Conservation (phyloP, 75 land plant species). For the Adiantum capillusveneris region DNA sequence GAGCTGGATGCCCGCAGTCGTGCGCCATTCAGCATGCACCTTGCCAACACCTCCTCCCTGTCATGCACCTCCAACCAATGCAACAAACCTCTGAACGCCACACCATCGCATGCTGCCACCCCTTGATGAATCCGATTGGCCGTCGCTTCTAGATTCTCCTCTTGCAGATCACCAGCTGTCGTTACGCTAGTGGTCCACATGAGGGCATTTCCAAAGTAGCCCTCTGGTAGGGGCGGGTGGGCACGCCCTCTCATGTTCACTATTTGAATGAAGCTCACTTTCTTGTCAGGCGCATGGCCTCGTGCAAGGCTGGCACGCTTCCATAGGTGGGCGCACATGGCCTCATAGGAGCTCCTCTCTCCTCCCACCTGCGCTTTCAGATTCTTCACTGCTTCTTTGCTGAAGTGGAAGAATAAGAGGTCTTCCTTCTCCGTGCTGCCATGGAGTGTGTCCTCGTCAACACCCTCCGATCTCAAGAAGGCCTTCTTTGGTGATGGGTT, state of each 20-base stretch:
- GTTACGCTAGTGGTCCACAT: background rate
- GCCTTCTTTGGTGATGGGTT: background rate
- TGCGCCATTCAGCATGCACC: too few species aligned
- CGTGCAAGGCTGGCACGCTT: constrained; percentile 10
- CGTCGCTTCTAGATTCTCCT: constrained; percentile 2
- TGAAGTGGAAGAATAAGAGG: too few species aligned
- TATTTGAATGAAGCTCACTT: background rate
- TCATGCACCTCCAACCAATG: too few species aligned
- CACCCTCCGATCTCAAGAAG: background rate
- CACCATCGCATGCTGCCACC: background rate
- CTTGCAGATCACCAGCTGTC: background rate
- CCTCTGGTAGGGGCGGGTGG: constrained; percentile 6
- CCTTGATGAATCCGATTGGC: constrained; percentile 6
- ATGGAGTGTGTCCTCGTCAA: background rate
- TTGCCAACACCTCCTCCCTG: too few species aligned
- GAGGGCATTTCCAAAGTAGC: constrained; percentile 28
- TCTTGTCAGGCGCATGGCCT: background rate
- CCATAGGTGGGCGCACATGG: constrained; percentile 21
- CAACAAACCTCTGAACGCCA: background rate
- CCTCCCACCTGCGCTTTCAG: too few species aligned
- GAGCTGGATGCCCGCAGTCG: too few species aligned
- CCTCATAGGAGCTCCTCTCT: constrained; percentile 11
- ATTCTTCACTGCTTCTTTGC: too few species aligned
- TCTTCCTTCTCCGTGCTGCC: too few species aligned
- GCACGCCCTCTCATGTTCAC: constrained; percentile 8